Evolutionary conservation across 306 rosid genomes (phyloP).

Genomic region (Glycine tomentella): DNA sequence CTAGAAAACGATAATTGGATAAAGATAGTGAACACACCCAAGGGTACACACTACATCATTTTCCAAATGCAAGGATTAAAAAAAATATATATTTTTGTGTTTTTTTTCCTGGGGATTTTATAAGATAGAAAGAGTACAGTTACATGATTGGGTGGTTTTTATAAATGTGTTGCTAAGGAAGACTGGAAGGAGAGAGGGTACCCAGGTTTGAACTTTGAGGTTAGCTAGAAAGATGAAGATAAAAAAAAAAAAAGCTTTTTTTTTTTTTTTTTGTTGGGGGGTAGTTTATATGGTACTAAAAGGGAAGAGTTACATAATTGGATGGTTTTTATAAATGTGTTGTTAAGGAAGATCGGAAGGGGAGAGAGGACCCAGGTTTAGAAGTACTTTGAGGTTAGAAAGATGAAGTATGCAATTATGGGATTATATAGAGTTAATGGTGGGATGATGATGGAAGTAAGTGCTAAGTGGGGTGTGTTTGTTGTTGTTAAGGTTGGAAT

Average conservation of each 20-base stretch:
- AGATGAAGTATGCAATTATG: too few relatives aligned
- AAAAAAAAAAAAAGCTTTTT: neutral
- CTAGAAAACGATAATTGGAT: neutral
- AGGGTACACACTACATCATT: constrained; percentile 57
- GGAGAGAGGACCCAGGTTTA: constrained; percentile 62
- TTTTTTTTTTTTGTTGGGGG: constrained; percentile 35
- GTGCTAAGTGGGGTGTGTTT: too few relatives aligned
- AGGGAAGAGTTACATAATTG: constrained; percentile 69
- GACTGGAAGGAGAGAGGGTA: constrained; percentile 35
- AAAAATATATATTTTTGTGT: constrained; percentile 12
- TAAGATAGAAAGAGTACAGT: constrained; percentile 35
- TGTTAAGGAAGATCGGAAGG: constrained; percentile 57
- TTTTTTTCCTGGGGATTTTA: constrained; percentile 12
- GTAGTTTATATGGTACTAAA: neutral
- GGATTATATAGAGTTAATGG: too few relatives aligned
- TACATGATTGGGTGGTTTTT: constrained; percentile 77
- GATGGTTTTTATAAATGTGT: constrained; percentile 63
- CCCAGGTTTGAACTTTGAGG: constrained; percentile 57
- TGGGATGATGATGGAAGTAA: neutral
- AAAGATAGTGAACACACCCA: neutral
- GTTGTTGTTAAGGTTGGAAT: constrained; percentile 37
- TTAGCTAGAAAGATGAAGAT: neutral
- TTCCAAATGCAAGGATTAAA: neutral
- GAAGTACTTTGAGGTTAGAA: neutral
- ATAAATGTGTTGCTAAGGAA: constrained; percentile 68